Evolutionary conservation across 805 yeast species (phyloP), one percentile per base, ranked within the genome.

Genomic region (Candida insectalens): DNA sequence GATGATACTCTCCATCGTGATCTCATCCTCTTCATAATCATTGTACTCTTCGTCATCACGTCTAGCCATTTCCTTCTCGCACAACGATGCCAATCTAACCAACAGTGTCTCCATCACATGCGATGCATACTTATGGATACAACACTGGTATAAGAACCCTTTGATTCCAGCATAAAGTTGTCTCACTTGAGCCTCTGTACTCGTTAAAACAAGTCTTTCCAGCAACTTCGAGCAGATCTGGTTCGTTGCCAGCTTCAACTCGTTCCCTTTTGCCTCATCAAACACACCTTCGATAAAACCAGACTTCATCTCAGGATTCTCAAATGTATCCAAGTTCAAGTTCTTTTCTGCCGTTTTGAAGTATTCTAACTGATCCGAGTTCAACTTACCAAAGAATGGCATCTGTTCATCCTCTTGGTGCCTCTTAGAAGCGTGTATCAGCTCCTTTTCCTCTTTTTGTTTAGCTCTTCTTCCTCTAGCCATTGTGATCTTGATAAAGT

Each of bases 291-390:
- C 57, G 20, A 84, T 76, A 49, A 89, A 87, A 2, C 80, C 78
- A 6, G 54, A 56, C 44, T 77, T 71, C 42, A 88, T 96, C 35
- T 83, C 95, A 4, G 71, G 65, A 13, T 65, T 59, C 14, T 72
- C 83, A 50, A 89, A 84, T 0, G 92, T 80, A 57, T 87, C 76
- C 27, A 85, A 69, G 30, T 87, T 78, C 28, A 89, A 63, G 0
- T 92, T 82, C 4, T 87, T 72, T 56, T 89, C 97, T 0, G 96
- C 95, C 48, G 80, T 85, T 49, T 84, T 85, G 65, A 89, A 92
- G 57, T 92, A 89, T 41, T 87, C 96, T 27, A 84, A 59, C 55
- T 89, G 97, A 19, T 73, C 69, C 4, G 87, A 57, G 53, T 85
- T 95, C 8, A 89, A 78, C 25, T 89, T 65, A 16, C 98, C 98